These are phyloP conservation scores for Kwoniella dejecticola DNA, from an alignment of 768 basidiomycete species.

Conservation along the genomic window DNA sequence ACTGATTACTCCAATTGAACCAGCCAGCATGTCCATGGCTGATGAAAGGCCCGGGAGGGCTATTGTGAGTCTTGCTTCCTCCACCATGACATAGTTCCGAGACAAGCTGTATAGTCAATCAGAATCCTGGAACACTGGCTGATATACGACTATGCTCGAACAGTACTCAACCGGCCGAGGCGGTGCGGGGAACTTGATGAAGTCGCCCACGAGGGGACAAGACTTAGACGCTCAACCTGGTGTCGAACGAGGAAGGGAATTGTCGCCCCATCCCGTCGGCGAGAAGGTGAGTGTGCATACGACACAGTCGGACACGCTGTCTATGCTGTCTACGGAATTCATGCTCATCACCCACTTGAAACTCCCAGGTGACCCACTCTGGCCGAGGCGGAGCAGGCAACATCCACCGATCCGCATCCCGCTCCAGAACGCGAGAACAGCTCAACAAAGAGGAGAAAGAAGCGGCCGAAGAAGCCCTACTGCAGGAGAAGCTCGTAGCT, in stretches of 20 bases:
- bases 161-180: conserved; percentile 50
- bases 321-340: too few species aligned
- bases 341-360: not conserved
- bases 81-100: not conserved
- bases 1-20: not conserved
- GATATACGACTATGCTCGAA: too few species aligned
- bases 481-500: conserved; percentile 46
- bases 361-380: conserved; percentile 54
- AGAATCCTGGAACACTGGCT: too few species aligned
- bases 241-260: conserved; percentile 46
- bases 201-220: conserved; percentile 44
- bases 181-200: conserved; percentile 51
- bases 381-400: conserved; percentile 86
- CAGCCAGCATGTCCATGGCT: conserved; percentile 23
- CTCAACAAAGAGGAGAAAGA: conserved; percentile 23
- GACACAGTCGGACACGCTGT: too few species aligned
- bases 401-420: conserved; percentile 61
- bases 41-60: conserved; percentile 27
- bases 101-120: too few species aligned
- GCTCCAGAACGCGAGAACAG: conserved; percentile 62
- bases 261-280: conserved; percentile 27
- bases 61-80: conserved; percentile 32
- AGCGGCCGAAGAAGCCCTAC: conserved; percentile 38
- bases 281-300: conserved; percentile 31
- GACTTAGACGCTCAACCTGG: conserved; percentile 40